Conservation (phyloP, 768 basidiomycete genomes). For the Tricholoma saponaceum region DNA sequence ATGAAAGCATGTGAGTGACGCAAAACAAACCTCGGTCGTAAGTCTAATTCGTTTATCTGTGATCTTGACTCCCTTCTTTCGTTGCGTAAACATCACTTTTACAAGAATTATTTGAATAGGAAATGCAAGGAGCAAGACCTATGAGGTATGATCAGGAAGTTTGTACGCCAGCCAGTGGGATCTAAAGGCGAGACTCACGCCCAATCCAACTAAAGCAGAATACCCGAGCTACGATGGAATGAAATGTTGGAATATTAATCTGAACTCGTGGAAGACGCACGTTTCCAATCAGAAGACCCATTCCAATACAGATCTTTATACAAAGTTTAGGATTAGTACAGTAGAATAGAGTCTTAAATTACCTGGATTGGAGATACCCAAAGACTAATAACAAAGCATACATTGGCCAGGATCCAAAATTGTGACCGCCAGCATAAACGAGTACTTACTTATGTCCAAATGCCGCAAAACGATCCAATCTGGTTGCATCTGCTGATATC, state of each 20-base stretch:
- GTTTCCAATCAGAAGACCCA: constrained; percentile 58
- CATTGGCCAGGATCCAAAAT: background rate
- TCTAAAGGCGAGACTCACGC: constrained; percentile 22
- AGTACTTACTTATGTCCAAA: constrained; percentile 22
- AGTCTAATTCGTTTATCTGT: constrained; percentile 66
- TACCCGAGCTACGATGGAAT: constrained; percentile 50
- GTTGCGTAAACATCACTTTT: constrained; percentile 46
- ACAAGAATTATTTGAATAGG: constrained; percentile 56
- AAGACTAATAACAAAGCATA: constrained; percentile 15
- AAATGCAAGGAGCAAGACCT: constrained; percentile 53
- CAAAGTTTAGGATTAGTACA: background rate
- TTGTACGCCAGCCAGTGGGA: background rate
- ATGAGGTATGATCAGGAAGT: background rate
- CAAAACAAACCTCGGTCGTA: constrained; percentile 45
- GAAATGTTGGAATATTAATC: background rate
- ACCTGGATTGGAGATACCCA: constrained; percentile 31
- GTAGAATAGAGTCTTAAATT: background rate
- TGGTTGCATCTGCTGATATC: constrained; percentile 42
- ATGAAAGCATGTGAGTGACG: background rate
- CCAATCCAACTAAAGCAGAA: constrained; percentile 65
- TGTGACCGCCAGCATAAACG: background rate
- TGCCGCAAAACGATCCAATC: constrained; percentile 33
- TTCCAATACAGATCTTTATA: constrained; percentile 46
- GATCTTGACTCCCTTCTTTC: constrained; percentile 54
- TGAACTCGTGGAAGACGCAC: constrained; percentile 26